These are phyloP conservation scores for Santalum album DNA, from an alignment of 164 flowering plant genomes.

Conservation along the genomic window DNA sequence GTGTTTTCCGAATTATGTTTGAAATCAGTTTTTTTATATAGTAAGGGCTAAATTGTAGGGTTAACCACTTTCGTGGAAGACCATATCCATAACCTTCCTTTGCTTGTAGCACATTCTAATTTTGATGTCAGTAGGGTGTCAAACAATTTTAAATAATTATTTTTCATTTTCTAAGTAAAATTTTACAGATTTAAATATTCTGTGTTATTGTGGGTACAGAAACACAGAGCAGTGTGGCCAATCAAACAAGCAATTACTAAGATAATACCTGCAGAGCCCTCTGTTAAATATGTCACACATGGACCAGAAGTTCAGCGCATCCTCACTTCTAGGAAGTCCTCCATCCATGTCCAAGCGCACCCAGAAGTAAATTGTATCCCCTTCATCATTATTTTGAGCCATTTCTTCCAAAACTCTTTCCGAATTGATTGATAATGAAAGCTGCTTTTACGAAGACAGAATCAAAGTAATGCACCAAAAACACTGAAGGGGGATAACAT, in stretches of 20 bases:
- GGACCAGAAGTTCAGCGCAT: constrained; percentile 75
- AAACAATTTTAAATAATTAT: too few relatives aligned
- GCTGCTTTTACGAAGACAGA: constrained; percentile 30
- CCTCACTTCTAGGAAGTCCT: constrained; percentile 26
- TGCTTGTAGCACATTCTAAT: too few relatives aligned
- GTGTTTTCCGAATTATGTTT: too few relatives aligned
- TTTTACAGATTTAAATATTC: too few relatives aligned
- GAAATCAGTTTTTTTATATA: too few relatives aligned
- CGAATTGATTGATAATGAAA: constrained; percentile 59
- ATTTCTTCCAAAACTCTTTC: constrained; percentile 66
- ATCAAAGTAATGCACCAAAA: background rate
- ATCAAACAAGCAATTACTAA: background rate
- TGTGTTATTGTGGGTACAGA: too few relatives aligned
- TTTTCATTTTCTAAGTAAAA: too few relatives aligned
- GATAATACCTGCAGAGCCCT: constrained; percentile 69
- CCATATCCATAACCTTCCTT: too few relatives aligned
- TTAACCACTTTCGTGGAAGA: too few relatives aligned
- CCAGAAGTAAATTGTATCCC: constrained; percentile 89
- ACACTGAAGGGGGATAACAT: background rate
- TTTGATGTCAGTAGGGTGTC: too few relatives aligned
- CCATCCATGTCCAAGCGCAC: constrained; percentile 40
- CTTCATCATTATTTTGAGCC: constrained; percentile 43
- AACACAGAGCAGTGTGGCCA: too few relatives aligned
- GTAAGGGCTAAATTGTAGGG: too few relatives aligned
- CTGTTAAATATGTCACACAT: constrained; percentile 83